Base-by-base conservation (phyloP, 768 basidiomycete species). In the Phaffia australis region DNA sequence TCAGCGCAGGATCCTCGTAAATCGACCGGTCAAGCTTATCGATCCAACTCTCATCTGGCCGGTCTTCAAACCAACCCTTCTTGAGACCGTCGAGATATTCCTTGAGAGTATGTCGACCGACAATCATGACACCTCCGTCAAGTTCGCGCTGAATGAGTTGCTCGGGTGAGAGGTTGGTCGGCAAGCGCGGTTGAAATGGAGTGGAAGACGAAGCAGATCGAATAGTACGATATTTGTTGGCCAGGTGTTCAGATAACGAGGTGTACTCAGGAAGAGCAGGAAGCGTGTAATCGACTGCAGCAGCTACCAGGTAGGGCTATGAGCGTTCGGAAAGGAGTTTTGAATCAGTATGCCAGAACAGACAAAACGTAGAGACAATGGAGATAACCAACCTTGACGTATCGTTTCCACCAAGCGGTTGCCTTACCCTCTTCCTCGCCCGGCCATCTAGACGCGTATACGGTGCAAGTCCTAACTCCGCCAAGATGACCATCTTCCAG, bases 281-380 rank as follows among this genome's bases (percentile, higher is more conserved):
- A 76, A 92, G 82, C 48, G 87, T 85, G 76, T 88, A 99, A 80
- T 99, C 95, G 47, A 97, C 79, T 0, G 91, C 95, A 1, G 92
- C 91, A 6, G 94, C 92, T 47, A 93, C 88, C 6, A 99, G 81
- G 64, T 94, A 83, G 11, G 95, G 95, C 95, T 99, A 73, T 18
- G 19, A 19, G 27, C 32, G 23, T 55, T 58, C 56, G 52, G 65
- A n/a, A 25, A 58, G 69, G 72, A 70, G 62, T 71, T 64, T 66
- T 35, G 49, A 1, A 58, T 15, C 42, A 65, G 63, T 50, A 63
- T 62, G 64, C 7, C 19, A 54, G 19, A 59, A 18, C 9, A 59
- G 15, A 8, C 21, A 23, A 60, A 15, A 3, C n/a, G 5, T 15
- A 55, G 14, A 4, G 66, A 11, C 29, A 52, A 52, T 62, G 65